phyloP scores from a whole-genome alignment of 2,329 filamentous ascomycete genomes.

The Botrytis medusae region DNA sequence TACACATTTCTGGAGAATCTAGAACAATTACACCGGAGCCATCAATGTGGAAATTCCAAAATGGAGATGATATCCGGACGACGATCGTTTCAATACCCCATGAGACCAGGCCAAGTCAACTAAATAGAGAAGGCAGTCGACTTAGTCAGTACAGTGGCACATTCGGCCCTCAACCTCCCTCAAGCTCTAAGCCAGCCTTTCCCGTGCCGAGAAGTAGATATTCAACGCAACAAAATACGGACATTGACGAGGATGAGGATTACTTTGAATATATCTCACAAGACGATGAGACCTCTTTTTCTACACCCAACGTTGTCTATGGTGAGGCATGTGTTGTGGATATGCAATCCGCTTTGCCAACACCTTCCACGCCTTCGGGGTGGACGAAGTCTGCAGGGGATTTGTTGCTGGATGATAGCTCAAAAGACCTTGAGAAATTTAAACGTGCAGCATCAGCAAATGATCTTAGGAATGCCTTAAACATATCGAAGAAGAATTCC shows the following conservation, averaged over 20 bases:
- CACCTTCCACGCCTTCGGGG: slow-evolving; percentile 22
- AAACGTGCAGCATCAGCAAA: slow-evolving; percentile 28
- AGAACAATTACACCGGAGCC: slow-evolving; percentile 5
- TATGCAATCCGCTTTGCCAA: slow-evolving; percentile 30
- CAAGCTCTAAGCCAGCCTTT: neutral
- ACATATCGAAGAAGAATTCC: neutral
- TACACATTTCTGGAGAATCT: slow-evolving; percentile 10
- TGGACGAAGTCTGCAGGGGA: slow-evolving; percentile 30
- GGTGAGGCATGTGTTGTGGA: slow-evolving; percentile 38
- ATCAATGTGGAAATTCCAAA: neutral
- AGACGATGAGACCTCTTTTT: slow-evolving; percentile 20
- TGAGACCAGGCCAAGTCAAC: slow-evolving; percentile 3
- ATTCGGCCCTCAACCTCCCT: slow-evolving; percentile 15
- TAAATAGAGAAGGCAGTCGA: neutral
- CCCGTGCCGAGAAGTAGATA: slow-evolving; percentile 7
- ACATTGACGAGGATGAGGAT: slow-evolving; percentile 24
- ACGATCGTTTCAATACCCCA: slow-evolving; percentile 29
- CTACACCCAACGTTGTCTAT: slow-evolving; percentile 30
- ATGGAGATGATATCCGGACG: slow-evolving; percentile 27
- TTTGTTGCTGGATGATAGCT: neutral
- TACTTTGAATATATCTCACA: slow-evolving; percentile 24
- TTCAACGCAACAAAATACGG: neutral
- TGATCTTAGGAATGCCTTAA: slow-evolving; percentile 19
- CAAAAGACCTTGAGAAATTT: neutral
- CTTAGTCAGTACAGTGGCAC: slow-evolving; percentile 15